Evolutionary conservation across 257 asterid species (phyloP).

Genomic region (Jasminum sambac): DNA sequence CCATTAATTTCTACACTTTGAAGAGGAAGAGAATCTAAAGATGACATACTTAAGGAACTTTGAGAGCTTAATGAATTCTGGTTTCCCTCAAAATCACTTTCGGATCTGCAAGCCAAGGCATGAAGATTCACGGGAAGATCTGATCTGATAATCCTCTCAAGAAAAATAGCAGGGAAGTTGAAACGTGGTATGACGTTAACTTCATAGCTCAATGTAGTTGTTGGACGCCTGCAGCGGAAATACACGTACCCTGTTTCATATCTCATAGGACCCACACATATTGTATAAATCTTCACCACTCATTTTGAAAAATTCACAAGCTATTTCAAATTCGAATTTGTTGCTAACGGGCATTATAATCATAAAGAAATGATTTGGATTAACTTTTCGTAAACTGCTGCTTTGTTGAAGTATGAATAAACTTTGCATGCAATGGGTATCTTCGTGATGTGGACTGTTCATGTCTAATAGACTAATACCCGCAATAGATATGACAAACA

Average conservation of each 20-base stretch:
- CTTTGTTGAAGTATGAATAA: too few species aligned
- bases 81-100: constrained; percentile 62
- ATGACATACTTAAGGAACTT: constrained; percentile 26
- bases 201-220: constrained; percentile 68
- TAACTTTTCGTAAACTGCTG: background rate
- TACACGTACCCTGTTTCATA: too few species aligned
- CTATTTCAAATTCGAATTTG: too few species aligned
- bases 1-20: constrained; percentile 33
- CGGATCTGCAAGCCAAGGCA: constrained; percentile 88
- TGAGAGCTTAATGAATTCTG: constrained; percentile 33
- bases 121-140: constrained; percentile 94
- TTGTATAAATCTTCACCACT: too few species aligned
- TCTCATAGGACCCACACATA: too few species aligned
- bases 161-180: constrained; percentile 93
- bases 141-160: constrained; percentile 86
- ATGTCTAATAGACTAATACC: too few species aligned
- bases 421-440: background rate
- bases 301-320: too few species aligned
- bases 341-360: too few species aligned
- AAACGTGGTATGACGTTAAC: constrained; percentile 86
- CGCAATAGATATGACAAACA: background rate
- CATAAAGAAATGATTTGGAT: background rate
- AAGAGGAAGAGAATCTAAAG: constrained; percentile 38
- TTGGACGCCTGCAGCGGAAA: constrained; percentile 45
- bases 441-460: background rate